Evolutionary conservation across 441 rosid species (phyloP).

Genomic region (Gossypium lobatum): DNA sequence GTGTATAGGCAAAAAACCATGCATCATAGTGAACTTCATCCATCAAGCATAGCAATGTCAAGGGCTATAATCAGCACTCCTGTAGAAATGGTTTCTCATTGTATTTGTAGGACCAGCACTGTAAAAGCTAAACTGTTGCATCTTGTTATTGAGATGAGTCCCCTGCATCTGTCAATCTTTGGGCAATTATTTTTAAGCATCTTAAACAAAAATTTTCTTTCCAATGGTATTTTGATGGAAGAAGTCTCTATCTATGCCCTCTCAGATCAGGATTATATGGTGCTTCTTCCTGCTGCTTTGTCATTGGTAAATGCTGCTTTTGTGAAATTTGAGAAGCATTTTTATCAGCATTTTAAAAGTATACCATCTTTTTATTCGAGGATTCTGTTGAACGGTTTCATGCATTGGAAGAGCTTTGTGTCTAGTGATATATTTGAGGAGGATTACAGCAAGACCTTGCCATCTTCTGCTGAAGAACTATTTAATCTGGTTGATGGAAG

Average conservation of each 20-base stretch:
- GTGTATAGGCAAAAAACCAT: conserved; percentile 34
- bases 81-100: conserved; percentile 49
- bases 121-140: conserved; percentile 58
- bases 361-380: conserved; percentile 56
- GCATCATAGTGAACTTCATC: conserved; percentile 44
- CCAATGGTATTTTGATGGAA: conserved; percentile 15
- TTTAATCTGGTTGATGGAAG: conserved; percentile 50
- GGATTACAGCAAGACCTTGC: conserved; percentile 37
- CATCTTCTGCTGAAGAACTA: conserved; percentile 51
- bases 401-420: conserved; percentile 59
- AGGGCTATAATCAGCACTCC: conserved; percentile 61
- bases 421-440: conserved; percentile 53
- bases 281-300: conserved; percentile 71
- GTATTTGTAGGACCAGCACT: conserved; percentile 40
- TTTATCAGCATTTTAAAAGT: conserved; percentile 27
- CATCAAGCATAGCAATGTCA: conserved; percentile 44
- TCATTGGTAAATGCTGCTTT: conserved; percentile 45
- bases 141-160: conserved; percentile 71
- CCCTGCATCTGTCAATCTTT: conserved; percentile 61
- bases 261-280: conserved; percentile 51
- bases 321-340: conserved; percentile 43
- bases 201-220: conserved; percentile 24
- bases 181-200: conserved; percentile 43
- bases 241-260: conserved; percentile 26
- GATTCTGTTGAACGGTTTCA: conserved; percentile 50